Evolutionary conservation across 2,329 filamentous ascomycete genomes (phyloP), one percentile per base, ranked within the genome.

Genomic region (Trichoderma asperellum): DNA sequence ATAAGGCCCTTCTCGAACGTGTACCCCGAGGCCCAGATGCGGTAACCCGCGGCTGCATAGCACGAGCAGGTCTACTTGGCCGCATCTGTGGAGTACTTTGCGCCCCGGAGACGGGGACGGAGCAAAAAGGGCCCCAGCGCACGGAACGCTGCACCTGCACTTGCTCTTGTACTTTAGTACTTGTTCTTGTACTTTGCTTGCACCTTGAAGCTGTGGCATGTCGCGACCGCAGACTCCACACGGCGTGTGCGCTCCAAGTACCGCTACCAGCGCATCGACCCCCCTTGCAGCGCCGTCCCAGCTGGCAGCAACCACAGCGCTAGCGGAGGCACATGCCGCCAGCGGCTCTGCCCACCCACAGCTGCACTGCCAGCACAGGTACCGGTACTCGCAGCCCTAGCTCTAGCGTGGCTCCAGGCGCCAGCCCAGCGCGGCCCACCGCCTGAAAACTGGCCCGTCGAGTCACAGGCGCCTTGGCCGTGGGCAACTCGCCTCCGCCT

Each of bases 401-500:
- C 55, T 24, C 32, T 21, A 37, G 56, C 47, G 40, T 32, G 40
- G 61, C 49, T 29, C 32, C 34, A 56, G 40, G 52, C 16, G n/a
- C 49, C 34, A 21, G 27, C 40, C 43, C 43, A 53, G 47, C 47
- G 14, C 53, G 37, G 49, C 32, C 35, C 57, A n/a, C 63, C 53
- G 37, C 40, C 53, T 35, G 29, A 58, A 67, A 65, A 53, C 52
- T 47, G 49, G 47, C 40, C 47, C 63, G 53, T 47, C 63, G 60
- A 65, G 63, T 63, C 68, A 68, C 68, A 32, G 53, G 43, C 53
- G 63, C 68, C 68, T 65, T 69, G 49, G 68, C 57, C 66, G 53
- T 68, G 52, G 66, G 66, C 66, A 57, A 43, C 58, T 62, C 59
- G 58, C 68, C 68, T 69, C 68, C 68, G 40, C 57, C 68, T 55